Evolutionary conservation across 441 rosid species (phyloP).

Genomic region (Kokia cookei): DNA sequence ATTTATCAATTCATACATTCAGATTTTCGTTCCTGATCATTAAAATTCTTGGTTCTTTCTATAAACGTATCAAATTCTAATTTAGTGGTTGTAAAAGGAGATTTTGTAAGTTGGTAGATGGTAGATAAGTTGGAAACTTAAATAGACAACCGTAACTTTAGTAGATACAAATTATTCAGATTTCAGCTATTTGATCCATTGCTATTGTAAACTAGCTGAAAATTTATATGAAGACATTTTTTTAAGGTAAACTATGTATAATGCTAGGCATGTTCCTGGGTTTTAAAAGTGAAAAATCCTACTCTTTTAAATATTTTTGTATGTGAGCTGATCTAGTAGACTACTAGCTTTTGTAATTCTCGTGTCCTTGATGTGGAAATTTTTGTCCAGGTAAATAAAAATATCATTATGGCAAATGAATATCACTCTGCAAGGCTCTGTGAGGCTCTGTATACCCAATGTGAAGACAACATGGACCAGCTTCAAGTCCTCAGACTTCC

Average conservation of each 20-base stretch:
- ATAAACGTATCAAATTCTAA: neutral
- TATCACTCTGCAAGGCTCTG: constrained; percentile 86
- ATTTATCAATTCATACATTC: neutral
- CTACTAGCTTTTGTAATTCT: neutral
- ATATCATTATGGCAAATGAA: constrained; percentile 66
- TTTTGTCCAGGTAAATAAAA: constrained; percentile 56
- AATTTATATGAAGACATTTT: neutral
- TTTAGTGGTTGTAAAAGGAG: neutral
- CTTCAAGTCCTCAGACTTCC: constrained; percentile 97
- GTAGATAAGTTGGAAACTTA: neutral
- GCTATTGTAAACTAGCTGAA: neutral
- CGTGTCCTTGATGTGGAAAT: constrained; percentile 12
- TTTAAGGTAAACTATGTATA: neutral
- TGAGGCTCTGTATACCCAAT: constrained; percentile 65
- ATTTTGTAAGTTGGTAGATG: neutral
- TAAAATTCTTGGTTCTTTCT: neutral
- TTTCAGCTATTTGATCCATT: neutral
- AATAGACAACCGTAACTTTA: neutral
- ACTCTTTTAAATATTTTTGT: neutral
- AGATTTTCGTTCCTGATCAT: neutral
- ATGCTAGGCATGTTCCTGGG: neutral
- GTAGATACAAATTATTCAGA: neutral
- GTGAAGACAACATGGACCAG: constrained; percentile 98
- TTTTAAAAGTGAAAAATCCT: neutral
- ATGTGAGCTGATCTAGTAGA: constrained; percentile 9